Base-by-base conservation (phyloP, 2,329 filamentous ascomycete species). In the Penicillium glabrum region DNA sequence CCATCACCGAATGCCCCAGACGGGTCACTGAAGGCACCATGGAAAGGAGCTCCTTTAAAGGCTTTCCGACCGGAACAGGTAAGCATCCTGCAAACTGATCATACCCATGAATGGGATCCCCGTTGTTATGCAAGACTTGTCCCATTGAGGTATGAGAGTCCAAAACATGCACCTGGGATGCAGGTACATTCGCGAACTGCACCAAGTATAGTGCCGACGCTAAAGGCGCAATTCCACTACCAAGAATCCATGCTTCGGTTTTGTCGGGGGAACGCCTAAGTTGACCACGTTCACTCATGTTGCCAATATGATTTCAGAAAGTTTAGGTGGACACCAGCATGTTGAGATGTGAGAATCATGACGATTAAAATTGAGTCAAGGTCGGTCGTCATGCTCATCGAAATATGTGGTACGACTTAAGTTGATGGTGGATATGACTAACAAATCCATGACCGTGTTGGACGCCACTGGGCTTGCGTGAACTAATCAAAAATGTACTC, bases 21-120 rank as follows among this genome's bases (percentile, higher is more conserved):
- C 39, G 39, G 19, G 3, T 23, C 10, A 41, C 19, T 19, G 39
- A 41, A 23, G 39, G 39, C 39, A 41, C 39, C 39, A 23, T 8
- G 39, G 19, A 21, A 21, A 41, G 39, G 19, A 41, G 39, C 3
- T 41, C 19, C 19, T 6, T 23, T 1, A 41, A 13, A 9, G 39
- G 39, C 10, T 41, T 41, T 23, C 39, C 39, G 10, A 23, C 19
- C 11, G 19, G 39, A 23, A 41, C 39, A 21, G 39, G 39, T 23
- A 74, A 67, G 19, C 70, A 67, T 23, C 69, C 74, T 8, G 69
- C 70, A 23, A 70, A 72, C 51, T 72, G 72, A 47, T 75, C 67
- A 50, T 75, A 76, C 1, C 74, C 73, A 31, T 70, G 67, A 27
- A 67, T 61, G 9, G 69, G 63, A 57, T 68, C 66, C 2, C 71